Conservation (phyloP, 768 basidiomycete species). For the Lepiota brunneoincarnata region DNA sequence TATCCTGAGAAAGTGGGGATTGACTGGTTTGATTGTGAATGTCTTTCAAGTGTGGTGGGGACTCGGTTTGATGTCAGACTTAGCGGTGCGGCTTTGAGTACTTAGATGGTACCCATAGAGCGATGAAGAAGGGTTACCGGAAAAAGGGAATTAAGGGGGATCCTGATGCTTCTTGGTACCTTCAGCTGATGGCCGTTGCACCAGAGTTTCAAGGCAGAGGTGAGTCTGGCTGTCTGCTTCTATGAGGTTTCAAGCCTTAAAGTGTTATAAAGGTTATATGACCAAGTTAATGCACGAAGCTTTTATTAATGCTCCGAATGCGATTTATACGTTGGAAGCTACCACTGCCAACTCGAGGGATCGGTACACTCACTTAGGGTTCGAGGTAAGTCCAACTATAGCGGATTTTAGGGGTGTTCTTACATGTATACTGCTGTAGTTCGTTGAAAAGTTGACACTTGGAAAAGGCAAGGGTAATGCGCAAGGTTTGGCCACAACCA, state of each 20-base stretch:
- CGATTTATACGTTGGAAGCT: constrained; percentile 25
- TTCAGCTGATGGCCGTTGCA: constrained; percentile 24
- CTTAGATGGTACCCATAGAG: constrained; percentile 15
- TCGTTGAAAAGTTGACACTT: constrained; percentile 15
- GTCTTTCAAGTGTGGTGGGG: background rate
- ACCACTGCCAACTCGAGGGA: constrained; percentile 25
- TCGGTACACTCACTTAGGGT: constrained; percentile 29
- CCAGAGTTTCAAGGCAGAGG: constrained; percentile 28
- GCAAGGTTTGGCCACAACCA: constrained; percentile 16
- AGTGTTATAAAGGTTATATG: constrained; percentile 21
- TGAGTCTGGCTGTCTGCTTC: background rate
- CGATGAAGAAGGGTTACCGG: constrained; percentile 19
- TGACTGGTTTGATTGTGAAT: constrained; percentile 18
- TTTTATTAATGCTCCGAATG: constrained; percentile 20
- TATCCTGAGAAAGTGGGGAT: constrained; percentile 20
- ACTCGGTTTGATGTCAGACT: background rate
- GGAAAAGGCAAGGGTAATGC: constrained; percentile 19
- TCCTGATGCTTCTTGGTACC: constrained; percentile 27
- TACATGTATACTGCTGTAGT: constrained; percentile 3
- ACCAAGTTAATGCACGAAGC: constrained; percentile 27
- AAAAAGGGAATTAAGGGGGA: constrained; percentile 15
- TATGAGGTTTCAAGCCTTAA: background rate
- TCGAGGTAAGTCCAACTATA: constrained; percentile 19
- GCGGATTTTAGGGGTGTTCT: background rate
- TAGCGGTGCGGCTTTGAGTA: constrained; percentile 23